Base-by-base conservation (phyloP, 768 basidiomycete species). In the Russula brevipes region DNA sequence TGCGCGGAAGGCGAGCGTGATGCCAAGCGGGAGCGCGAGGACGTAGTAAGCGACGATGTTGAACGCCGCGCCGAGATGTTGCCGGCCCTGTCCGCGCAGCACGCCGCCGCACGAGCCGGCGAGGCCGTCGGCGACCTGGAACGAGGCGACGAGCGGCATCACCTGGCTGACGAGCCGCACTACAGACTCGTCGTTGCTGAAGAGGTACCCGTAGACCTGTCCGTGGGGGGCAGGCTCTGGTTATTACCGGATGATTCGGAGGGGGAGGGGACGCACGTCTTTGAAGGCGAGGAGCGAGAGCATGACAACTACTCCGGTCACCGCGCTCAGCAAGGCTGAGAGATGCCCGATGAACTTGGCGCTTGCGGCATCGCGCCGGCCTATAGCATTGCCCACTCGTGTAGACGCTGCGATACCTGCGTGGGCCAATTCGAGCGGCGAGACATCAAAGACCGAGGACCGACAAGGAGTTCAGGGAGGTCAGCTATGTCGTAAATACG, bases 61-160 rank as follows among this genome's bases (percentile, higher is more conserved):
- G 76, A 90, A 89, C 7, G 84, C 68, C 8, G 89, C 88, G 7
- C 88, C 89, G 17, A 90, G 79, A 64, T 86, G 84, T 70, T 91
- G 89, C 19, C 86, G 72, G 7, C 77, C 80, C 69, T 80, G 79
- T 2, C 82, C 80, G 55, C 80, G 78, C 35, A 82, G 75, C 30
- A 78, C 73, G 6, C 80, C 80, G 17, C 81, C 79, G 41, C 81
- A 82, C 2, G 82, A 77, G 49, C 80, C 81, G 1, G 80, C 81
- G 4, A 82, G 68, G 0, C 82, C 82, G 57, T 84, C 82, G 2
- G 79, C 80, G 57, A 77, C 81, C 72, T 82, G 82, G 71, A 83
- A 84, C 0, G 80, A 80, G 4, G 82, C 82, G 0, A 84, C 80
- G 39, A 82, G 75, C 0, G 82, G 79, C 77, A 83, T 81, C 31